Base-by-base conservation (phyloP, 1,284 basidiomycete genomes). In the Takashimella koratensis region DNA sequence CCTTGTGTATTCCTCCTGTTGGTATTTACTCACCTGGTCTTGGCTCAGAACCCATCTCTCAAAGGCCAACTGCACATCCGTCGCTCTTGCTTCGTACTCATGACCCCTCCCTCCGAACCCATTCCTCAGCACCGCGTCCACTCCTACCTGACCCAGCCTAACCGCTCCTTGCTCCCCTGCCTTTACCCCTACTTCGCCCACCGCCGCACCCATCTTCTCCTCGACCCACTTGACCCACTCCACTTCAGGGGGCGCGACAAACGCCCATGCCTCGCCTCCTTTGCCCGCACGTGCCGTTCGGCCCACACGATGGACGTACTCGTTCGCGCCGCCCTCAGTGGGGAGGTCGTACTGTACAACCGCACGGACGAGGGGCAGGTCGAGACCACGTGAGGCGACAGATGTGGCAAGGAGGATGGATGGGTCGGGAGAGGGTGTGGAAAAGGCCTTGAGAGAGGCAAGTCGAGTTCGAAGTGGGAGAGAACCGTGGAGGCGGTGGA, bases 301-400 rank as follows among this genome's bases (percentile, higher is more conserved):
- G 23, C 96, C 96, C 5, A 98, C 90, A 44, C 96, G 84, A 77
- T 99, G 96, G 4, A 98, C 86, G 67, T 99, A 98, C 74, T 99
- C 96, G 21, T 88, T 96, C 16, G 87, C 87, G 2, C 96, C 95
- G 13, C 93, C 90, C 78, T 98, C 96, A 0, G 96, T 98, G 0
- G 96, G 95, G 23, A 98, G 83, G 73, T 99, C 96, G 70, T 95
- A 95, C 70, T 98, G 96, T 27, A 98, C 80, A 52, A 99, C 94
- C 3, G 90, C 89, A 19, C 87, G 86, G 6, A 98, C 93, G n/a
- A 91, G 83, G 2, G 93, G 93, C 44, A 99, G 79, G 78, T 98
- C 96, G n/a, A 99, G 82, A 68, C 96, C 96, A 68, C 96, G 90
- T 26, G 94, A 92, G 1, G 95, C 96, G 52, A 99, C 93, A 2